phyloP scores from a whole-genome alignment of 768 basidiomycete species.

The Rhodosporidiobolus sp. region DNA sequence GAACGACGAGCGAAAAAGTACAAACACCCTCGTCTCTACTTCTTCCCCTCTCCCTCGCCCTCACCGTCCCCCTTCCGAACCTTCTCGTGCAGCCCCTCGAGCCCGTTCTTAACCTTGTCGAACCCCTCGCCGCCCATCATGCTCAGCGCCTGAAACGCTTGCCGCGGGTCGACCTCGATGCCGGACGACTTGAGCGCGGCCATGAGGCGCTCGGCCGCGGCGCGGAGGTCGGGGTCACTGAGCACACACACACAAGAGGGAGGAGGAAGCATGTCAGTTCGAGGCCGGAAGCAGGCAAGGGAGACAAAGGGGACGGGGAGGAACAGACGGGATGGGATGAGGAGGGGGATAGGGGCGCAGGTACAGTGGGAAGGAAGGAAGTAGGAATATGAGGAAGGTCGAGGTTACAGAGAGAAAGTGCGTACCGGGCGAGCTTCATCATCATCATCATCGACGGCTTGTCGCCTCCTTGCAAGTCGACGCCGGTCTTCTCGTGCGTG shows the following conservation, averaged over 20 bases:
- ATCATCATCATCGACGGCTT: conserved; percentile 29
- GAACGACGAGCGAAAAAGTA: no score
- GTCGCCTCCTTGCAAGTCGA: conserved; percentile 26
- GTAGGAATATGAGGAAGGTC: neutral
- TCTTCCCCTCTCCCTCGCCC: conserved; percentile 9
- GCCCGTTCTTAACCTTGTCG: neutral
- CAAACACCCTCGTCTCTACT: neutral
- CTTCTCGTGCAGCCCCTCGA: conserved; percentile 12
- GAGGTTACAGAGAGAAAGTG: neutral
- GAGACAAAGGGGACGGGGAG: neutral
- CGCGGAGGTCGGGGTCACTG: conserved; percentile 31
- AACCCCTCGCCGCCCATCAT: conserved; percentile 31
- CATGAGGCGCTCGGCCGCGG: conserved; percentile 26
- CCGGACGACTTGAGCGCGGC: conserved; percentile 3
- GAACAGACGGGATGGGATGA: neutral
- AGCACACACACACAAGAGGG: neutral
- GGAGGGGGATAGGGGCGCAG: neutral
- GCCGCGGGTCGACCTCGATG: conserved; percentile 31
- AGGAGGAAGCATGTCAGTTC: no score
- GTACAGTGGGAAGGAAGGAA: neutral
- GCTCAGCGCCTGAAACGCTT: conserved; percentile 29
- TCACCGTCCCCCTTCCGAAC: conserved; percentile 7
- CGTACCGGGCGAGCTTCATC: conserved; percentile 21
- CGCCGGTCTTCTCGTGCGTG: conserved; percentile 26
- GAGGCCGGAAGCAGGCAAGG: neutral